Conservation (phyloP, 495 filamentous ascomycete genomes). For the Letharia columbiana region DNA sequence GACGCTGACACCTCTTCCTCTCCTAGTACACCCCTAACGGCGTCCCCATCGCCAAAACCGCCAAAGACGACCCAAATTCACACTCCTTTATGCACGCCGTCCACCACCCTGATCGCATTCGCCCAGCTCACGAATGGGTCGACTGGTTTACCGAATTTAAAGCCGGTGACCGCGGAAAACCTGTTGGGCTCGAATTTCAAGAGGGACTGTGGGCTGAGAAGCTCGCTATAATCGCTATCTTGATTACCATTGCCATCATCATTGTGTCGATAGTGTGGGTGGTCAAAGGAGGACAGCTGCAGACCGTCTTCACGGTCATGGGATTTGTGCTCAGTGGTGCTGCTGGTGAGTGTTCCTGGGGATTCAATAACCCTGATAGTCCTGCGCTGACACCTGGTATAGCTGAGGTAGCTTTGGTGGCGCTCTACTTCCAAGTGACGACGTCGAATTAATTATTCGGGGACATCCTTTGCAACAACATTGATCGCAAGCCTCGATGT, state of each 20-base stretch:
- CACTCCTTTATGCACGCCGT: slow-evolving; percentile 23
- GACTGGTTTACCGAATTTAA: slow-evolving; percentile 25
- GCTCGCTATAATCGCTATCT: slow-evolving; percentile 21
- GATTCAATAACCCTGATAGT: too few species aligned
- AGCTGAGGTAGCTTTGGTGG: slow-evolving; percentile 24
- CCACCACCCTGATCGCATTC: slow-evolving; percentile 21
- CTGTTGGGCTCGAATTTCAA: slow-evolving; percentile 22
- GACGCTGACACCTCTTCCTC: slow-evolving; percentile 5
- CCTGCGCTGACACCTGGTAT: neutral
- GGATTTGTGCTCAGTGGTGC: slow-evolving; percentile 23
- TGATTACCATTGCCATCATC: slow-evolving; percentile 24
- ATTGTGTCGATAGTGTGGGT: slow-evolving; percentile 26
- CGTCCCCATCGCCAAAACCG: slow-evolving; percentile 18
- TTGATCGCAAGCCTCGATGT: neutral
- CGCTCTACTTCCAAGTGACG: slow-evolving; percentile 25
- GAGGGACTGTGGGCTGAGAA: slow-evolving; percentile 27
- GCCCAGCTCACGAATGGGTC: slow-evolving; percentile 23
- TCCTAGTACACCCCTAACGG: slow-evolving; percentile 22
- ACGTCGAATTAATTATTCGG: slow-evolving; percentile 3
- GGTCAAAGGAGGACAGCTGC: slow-evolving; percentile 22
- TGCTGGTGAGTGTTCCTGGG: slow-evolving; percentile 17
- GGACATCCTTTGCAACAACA: neutral
- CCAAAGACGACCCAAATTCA: slow-evolving; percentile 19
- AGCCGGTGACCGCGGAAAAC: slow-evolving; percentile 15
- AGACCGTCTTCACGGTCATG: slow-evolving; percentile 28